A percentile compares a stretch with the other conserved stretches of the same genome.
phyloP scores from a whole-genome alignment of 2,329 filamentous ascomycete species.

The Cadophora sp. region DNA sequence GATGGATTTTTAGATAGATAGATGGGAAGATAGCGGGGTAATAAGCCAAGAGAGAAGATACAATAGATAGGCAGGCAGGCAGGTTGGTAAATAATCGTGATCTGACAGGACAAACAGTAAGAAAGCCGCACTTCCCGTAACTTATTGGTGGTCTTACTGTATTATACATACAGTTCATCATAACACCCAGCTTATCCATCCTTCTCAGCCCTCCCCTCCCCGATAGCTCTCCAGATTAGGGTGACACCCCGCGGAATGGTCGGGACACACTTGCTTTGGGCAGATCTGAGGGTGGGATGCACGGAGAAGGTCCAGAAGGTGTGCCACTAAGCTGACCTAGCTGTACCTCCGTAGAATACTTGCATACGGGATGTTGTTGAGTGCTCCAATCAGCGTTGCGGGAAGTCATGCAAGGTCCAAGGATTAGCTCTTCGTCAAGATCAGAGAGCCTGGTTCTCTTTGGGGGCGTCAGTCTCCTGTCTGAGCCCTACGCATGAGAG shows the following conservation, averaged over 20 bases:
- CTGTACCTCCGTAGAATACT: constrained; percentile 1
- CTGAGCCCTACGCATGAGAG: background rate
- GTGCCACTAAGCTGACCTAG: constrained; percentile 13
- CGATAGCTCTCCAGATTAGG: background rate
- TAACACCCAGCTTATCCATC: background rate
- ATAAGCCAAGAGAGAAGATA: background rate
- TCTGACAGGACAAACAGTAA: background rate
- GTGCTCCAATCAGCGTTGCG: constrained; percentile 3
- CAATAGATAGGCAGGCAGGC: background rate
- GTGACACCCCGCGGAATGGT: constrained; percentile 8
- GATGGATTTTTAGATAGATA: background rate
- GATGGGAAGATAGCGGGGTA: background rate
- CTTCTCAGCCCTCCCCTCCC: background rate
- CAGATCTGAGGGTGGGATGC: constrained; percentile 5
- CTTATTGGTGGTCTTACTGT: background rate
- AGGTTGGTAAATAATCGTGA: background rate
- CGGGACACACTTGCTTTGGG: background rate
- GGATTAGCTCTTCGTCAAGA: background rate
- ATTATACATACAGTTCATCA: constrained; percentile 9
- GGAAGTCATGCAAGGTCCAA: constrained; percentile 11
- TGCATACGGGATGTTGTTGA: constrained; percentile 7
- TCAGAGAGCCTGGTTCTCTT: background rate
- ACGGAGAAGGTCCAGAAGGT: background rate
- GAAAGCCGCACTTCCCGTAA: background rate
- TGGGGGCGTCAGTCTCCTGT: background rate